These are phyloP conservation scores for Hypericum perforatum DNA, from an alignment of 345 rosid genomes.

Conservation along the genomic window DNA sequence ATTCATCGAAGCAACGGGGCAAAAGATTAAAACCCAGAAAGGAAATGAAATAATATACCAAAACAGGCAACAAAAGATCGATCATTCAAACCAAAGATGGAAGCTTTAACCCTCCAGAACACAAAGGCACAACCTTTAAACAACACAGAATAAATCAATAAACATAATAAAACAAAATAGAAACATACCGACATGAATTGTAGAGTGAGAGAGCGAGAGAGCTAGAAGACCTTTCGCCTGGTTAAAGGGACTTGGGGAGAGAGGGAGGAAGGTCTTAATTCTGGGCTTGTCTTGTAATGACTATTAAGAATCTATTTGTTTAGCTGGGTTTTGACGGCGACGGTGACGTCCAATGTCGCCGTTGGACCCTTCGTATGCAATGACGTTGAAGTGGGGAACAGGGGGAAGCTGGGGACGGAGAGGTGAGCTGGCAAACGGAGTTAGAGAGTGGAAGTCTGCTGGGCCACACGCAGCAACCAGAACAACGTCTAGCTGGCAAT, in stretches of 20 bases:
- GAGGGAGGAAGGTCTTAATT: conserved; percentile 5
- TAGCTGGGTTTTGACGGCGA: conserved; percentile 21
- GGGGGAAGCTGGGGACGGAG: conserved; percentile 11
- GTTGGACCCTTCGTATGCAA: conserved; percentile 9
- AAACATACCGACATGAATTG: conserved; percentile 63
- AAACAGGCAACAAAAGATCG: conserved; percentile 5
- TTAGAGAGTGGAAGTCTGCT: conserved; percentile 14
- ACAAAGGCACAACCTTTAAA: not conserved
- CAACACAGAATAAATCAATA: not conserved
- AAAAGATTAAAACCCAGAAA: not conserved
- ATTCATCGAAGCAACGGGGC: not conserved
- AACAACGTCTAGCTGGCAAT: conserved; percentile 38
- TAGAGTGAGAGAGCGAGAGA: conserved; percentile 6
- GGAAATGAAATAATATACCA: conserved; percentile 5
- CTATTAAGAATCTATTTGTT: not conserved
- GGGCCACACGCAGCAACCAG: conserved; percentile 26
- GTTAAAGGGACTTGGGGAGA: not conserved
- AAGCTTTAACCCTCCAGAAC: conserved; percentile 6
- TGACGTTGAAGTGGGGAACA: conserved; percentile 14
- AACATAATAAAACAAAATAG: not conserved
- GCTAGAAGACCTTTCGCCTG: not conserved
- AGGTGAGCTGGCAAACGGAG: conserved; percentile 47
- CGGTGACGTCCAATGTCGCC: conserved; percentile 2
- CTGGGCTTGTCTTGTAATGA: conserved; percentile 7
- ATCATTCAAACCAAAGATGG: conserved; percentile 5